These are phyloP conservation scores for Lactifluus rugatus DNA, from an alignment of 768 basidiomycete genomes.

Conservation along the genomic window DNA sequence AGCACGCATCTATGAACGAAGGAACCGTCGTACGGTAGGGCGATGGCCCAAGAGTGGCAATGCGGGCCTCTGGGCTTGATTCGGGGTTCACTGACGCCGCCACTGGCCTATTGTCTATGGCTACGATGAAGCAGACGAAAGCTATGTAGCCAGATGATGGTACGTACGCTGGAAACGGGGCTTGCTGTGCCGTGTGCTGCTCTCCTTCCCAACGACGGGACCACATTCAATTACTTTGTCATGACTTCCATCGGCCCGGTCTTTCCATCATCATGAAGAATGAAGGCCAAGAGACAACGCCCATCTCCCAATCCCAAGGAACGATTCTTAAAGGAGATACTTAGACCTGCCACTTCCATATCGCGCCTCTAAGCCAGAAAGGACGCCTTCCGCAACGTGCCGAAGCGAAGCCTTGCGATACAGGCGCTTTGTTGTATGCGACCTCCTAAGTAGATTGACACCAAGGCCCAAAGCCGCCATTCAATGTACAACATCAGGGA, in stretches of 20 bases:
- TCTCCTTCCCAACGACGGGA: not conserved
- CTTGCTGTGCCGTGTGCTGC: not conserved
- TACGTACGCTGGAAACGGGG: not conserved
- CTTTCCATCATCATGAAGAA: not conserved
- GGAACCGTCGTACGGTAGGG: not conserved
- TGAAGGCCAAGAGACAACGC: not conserved
- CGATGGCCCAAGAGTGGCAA: not conserved
- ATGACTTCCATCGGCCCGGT: not conserved
- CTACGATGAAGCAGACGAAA: not conserved
- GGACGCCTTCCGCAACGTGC: not conserved
- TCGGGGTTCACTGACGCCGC: not conserved
- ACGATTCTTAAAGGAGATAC: not conserved
- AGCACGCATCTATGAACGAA: not conserved
- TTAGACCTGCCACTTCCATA: not conserved
- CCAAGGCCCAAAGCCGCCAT: not conserved
- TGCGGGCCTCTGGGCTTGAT: not conserved
- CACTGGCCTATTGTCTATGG: not conserved
- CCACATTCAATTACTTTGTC: not conserved
- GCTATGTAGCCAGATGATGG: not conserved
- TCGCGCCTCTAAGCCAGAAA: not conserved
- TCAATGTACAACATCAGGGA: not conserved
- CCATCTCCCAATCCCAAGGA: not conserved
- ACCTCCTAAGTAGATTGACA: not conserved
- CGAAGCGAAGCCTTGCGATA: not conserved
- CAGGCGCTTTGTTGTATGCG: not conserved